These are phyloP conservation scores for Nicotiana paniculata DNA, from an alignment of 257 asterid genomes.

Conservation along the genomic window DNA sequence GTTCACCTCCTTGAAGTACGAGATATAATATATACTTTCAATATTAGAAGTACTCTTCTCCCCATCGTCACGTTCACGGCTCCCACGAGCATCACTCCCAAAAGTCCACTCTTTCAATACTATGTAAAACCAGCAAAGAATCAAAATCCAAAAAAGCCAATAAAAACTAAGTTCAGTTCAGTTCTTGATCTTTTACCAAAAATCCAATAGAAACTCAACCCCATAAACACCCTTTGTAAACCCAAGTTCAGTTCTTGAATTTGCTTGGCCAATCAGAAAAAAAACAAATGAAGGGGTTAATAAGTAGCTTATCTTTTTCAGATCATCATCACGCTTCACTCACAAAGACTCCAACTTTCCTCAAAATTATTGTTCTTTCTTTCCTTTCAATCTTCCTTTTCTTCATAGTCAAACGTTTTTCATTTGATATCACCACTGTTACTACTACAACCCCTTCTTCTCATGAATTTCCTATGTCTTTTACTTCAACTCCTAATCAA, in stretches of 20 bases:
- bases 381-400: conserved; percentile 33
- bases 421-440: neutral
- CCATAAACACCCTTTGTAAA: neutral
- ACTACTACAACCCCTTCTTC: conserved; percentile 5
- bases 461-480: neutral
- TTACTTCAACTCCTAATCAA: conserved; percentile 13
- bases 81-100: neutral
- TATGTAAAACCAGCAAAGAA: conserved; percentile 1
- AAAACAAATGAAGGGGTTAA: neutral
- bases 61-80: conserved; percentile 1
- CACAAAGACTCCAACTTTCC: conserved; percentile 20
- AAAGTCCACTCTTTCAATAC: neutral
- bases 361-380: conserved; percentile 30
- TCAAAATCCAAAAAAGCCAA: neutral
- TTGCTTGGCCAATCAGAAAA: neutral
- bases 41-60: neutral
- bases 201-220: neutral
- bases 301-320: conserved; percentile 19
- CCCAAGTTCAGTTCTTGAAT: neutral
- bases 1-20: neutral
- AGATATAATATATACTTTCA: neutral
- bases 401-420: conserved; percentile 29
- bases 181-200: neutral
- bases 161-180: neutral
- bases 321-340: neutral